Base-by-base conservation (phyloP, 257 asterid genomes). In the Ballota nigra region DNA sequence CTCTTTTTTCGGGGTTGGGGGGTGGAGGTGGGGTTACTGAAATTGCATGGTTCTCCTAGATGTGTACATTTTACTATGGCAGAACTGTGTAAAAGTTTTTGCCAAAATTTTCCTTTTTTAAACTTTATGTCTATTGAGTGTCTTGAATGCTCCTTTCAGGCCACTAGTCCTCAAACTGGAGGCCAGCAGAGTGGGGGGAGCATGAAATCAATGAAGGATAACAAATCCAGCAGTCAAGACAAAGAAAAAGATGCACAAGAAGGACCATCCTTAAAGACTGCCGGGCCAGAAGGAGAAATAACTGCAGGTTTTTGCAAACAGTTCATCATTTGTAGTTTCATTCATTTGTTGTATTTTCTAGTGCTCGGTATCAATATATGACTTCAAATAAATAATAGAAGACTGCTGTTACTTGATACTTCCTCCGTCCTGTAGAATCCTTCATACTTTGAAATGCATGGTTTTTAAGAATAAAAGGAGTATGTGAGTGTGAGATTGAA, bases 221-320 rank as follows among this genome's bases (percentile, higher is more conserved):
- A 43, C 66, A 81, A 92, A 71, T 64, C 95, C 63, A 78, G 68
- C 61, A 89, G 84, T 79, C 92, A 83, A 66, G 97, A 89, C 51
- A 81, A 78, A 64, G 85, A 77, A 52, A 89, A 89, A 78, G 98
- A 94, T 79, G 82, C 65, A 28, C 92, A 83, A 74, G 96, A 94
- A 78, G 93, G 86, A 66, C 77, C 98, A 2, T 83, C 77, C 36
- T 65, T 94, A 83, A 94, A 94, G 74, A 87, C 86, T 52, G 97
- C 97, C 13, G 98, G 98, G 63, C 87, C 97, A 43, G 98, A 87
- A 74, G 97, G 97, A 78, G 98, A 93, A 79, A 93, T 93, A 76
- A 85, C 96, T 72, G 98, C 98, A 83, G 98, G 98, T 93, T 76
- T 36, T 19, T 70, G 66, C 43, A 41, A 58, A 76, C 65, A 49